Base-by-base conservation (phyloP, 1,139 yeast species). In the Scheffersomyces titani region DNA sequence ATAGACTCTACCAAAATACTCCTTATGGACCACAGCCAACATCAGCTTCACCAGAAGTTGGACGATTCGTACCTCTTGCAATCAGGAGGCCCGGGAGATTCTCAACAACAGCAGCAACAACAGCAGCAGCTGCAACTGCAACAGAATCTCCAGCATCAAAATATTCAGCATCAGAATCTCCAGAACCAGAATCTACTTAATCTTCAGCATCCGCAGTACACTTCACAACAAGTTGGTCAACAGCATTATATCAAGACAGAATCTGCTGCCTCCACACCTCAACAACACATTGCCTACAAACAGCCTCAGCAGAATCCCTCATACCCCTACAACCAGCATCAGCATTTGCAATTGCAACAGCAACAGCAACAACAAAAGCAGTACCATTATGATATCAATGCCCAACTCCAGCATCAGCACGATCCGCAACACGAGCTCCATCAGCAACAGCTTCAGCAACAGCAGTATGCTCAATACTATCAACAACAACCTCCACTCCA, bases 341-440 rank as follows among this genome's bases (percentile, higher is more conserved):
- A 40, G 49, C 52, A 49, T 5, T 48, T 50, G 19, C 56, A 51
- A 13, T 57, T 30, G 22, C 55, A 48, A 19, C 56, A 11, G 44
- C 54, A 22, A 18, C 51, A 30, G 13, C 53, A 21, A 18, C 56
- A 47, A 51, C 51, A 19, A n/a, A 22, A 51, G n/a, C 53, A 47
- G n/a, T 44, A 48, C 11, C 49, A 47, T 16, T 19, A 19, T 16
- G 54, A 36, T 49, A 40, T 44, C 45, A 47, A 47, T n/a, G 21
- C 44, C 47, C 53, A 52, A 44, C 51, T 49, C 53, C 68, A 60
- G 51, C 59, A 52, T 49, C 66, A 57, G 50, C 62, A 57, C 53
- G 61, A 52, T 50, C 57, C 54, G 44, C 58, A 47, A 50, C 57
- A 51, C 16, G 56, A 52, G 19, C 50, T 24, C 21, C 48, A 21